phyloP scores from a whole-genome alignment of 1,284 basidiomycete species.

The Ganoderma meredithae region DNA sequence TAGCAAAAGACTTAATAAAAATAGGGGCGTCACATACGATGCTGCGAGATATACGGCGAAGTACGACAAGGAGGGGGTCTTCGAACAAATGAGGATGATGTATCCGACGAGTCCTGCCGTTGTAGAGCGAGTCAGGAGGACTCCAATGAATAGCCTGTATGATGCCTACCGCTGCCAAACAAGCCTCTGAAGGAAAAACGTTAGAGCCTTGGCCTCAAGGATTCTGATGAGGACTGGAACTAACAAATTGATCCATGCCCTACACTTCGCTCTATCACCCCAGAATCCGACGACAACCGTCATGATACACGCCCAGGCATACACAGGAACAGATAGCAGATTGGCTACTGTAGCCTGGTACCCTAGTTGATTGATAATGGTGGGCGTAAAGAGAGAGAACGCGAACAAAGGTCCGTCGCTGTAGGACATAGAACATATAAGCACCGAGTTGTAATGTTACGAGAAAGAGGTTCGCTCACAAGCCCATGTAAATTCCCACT shows the following conservation, averaged over 20 bases:
- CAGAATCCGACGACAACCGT: slow-evolving; percentile 56
- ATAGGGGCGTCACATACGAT: slow-evolving; percentile 47
- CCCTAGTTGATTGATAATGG: slow-evolving; percentile 58
- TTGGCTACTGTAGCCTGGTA: slow-evolving; percentile 60
- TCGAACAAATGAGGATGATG: slow-evolving; percentile 57
- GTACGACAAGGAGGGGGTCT: slow-evolving; percentile 51
- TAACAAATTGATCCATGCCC: slow-evolving; percentile 57
- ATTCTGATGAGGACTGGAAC: slow-evolving; percentile 22
- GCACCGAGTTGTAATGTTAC: neutral
- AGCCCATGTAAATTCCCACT: slow-evolving; percentile 59
- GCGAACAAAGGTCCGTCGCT: slow-evolving; percentile 61
- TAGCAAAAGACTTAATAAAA: slow-evolving; percentile 13
- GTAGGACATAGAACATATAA: slow-evolving; percentile 1
- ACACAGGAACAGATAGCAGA: slow-evolving; percentile 60
- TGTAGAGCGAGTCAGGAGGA: too few species aligned
- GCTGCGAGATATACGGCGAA: slow-evolving; percentile 56
- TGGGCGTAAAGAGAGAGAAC: slow-evolving; percentile 63
- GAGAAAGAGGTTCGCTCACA: slow-evolving; percentile 39
- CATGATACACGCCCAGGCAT: slow-evolving; percentile 57
- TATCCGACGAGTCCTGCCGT: slow-evolving; percentile 54
- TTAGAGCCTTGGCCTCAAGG: neutral
- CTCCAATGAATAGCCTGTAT: neutral
- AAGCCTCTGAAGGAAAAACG: slow-evolving; percentile 19
- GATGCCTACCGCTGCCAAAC: slow-evolving; percentile 34
- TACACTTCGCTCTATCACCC: slow-evolving; percentile 54